Evolutionary conservation across 1,139 yeast genomes (phyloP).

Genomic region (Kluyveromyces sp.): DNA sequence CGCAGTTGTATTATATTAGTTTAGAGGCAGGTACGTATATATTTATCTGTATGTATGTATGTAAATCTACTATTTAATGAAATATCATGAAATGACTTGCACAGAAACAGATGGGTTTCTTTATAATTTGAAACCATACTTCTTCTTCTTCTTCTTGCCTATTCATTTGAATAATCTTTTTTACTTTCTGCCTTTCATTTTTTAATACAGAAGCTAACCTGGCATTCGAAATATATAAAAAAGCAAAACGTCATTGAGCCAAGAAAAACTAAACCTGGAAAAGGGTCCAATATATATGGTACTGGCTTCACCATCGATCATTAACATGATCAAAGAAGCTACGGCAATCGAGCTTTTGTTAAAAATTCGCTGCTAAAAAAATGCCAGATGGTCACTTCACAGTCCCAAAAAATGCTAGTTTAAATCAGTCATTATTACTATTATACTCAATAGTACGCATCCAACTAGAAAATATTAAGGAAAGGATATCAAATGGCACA

Average conservation of each 20-base stretch:
- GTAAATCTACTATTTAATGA: too few species aligned
- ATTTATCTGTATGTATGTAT: neutral
- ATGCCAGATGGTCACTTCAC: constrained; percentile 24
- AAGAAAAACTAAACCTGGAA: too few species aligned
- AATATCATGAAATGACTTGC: too few species aligned
- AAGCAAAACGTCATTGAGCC: too few species aligned
- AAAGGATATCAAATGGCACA: neutral
- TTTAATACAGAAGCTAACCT: too few species aligned
- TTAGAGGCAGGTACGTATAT: neutral
- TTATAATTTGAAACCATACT: too few species aligned
- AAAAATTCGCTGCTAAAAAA: neutral
- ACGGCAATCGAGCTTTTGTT: too few species aligned
- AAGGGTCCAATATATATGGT: too few species aligned
- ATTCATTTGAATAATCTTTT: neutral
- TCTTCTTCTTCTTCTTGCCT: too few species aligned
- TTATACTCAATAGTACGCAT: constrained; percentile 21
- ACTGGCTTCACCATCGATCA: neutral
- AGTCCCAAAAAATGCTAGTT: constrained; percentile 25
- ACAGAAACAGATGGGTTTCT: too few species aligned
- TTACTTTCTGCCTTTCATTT: too few species aligned
- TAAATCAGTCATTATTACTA: constrained; percentile 23
- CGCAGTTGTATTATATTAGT: neutral
- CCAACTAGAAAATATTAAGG: constrained; percentile 19
- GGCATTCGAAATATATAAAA: too few species aligned
- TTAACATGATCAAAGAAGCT: neutral